Conservation (phyloP, 139 green algal species). For the Tetradesmus obliquus region DNA sequence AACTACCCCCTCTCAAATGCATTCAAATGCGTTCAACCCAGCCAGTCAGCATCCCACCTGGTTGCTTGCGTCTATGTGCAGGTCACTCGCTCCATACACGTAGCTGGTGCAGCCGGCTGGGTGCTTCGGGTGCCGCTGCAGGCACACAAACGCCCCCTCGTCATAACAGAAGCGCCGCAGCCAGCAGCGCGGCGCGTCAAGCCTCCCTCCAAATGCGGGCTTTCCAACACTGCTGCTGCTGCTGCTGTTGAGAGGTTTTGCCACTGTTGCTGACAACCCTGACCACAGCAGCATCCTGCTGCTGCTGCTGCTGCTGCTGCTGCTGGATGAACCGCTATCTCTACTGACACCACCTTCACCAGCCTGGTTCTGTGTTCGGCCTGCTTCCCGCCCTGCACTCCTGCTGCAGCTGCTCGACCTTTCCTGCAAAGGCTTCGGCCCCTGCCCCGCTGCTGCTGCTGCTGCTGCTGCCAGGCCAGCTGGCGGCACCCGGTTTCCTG, state of each 20-base stretch:
- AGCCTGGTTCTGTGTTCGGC: background rate
- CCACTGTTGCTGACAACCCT: background rate
- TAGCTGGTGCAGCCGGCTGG: slow-evolving; percentile 33
- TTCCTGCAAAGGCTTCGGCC: too few relatives aligned
- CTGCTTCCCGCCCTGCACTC: background rate
- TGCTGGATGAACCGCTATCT: background rate
- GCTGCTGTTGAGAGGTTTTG: background rate
- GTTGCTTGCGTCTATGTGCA: slow-evolving; percentile 34
- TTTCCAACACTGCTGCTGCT: background rate
- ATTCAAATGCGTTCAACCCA: too few relatives aligned
- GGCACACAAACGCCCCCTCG: slow-evolving; percentile 37
- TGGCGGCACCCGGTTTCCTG: slow-evolving; percentile 10
- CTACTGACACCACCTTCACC: background rate
- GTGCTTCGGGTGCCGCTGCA: background rate
- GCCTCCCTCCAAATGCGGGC: background rate
- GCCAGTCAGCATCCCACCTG: background rate
- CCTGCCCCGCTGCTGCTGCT: background rate
- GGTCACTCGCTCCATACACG: slow-evolving; percentile 32
- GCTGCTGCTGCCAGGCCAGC: background rate
- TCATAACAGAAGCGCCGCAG: slow-evolving; percentile 38
- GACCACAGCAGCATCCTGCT: background rate
- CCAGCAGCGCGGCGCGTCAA: slow-evolving; percentile 37
- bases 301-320: background rate
- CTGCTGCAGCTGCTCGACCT: background rate
- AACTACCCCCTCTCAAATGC: too few relatives aligned